These are phyloP conservation scores for Stenocarpella maydis DNA, from an alignment of 2,329 filamentous ascomycete species.

Conservation along the genomic window DNA sequence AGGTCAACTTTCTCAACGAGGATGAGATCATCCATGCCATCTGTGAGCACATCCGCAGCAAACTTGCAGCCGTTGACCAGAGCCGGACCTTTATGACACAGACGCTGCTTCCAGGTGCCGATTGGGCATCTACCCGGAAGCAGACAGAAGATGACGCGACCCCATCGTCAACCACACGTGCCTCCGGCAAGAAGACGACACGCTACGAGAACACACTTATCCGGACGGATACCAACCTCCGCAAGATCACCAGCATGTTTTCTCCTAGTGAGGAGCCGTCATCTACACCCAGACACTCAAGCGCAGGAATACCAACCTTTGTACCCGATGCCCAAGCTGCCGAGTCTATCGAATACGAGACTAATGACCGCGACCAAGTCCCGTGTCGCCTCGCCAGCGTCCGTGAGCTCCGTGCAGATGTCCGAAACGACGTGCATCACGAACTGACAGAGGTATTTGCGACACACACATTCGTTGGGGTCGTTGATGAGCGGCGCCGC, in stretches of 20 bases:
- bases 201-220: constrained; percentile 88
- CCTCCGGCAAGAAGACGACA: constrained; percentile 46
- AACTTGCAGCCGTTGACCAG: constrained; percentile 86
- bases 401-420: constrained; percentile 81
- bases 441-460: constrained; percentile 88
- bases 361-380: constrained; percentile 69
- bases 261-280: constrained; percentile 56
- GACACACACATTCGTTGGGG: constrained; percentile 89
- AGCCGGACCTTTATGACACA: constrained; percentile 96
- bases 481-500: constrained; percentile 86
- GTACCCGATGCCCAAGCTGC: constrained; percentile 37
- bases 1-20: constrained; percentile 97
- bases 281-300: constrained; percentile 43
- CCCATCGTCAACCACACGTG: constrained; percentile 30
- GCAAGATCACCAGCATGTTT: constrained; percentile 98
- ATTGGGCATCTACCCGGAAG: constrained; percentile 42
- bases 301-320: constrained; percentile 37
- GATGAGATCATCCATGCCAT: constrained; percentile 92
- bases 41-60: constrained; percentile 79
- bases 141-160: constrained; percentile 41
- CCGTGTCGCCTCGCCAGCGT: constrained; percentile 82
- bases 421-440: constrained; percentile 83
- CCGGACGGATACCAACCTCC: constrained; percentile 84
- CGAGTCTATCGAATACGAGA: constrained; percentile 74
- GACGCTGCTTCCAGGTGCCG: constrained; percentile 79